Percentiles rank a stretch among this genome's conserved stretches.
Evolutionary conservation across 1,139 yeast genomes (phyloP).

Genomic region (Saccharomyces hybrid): DNA sequence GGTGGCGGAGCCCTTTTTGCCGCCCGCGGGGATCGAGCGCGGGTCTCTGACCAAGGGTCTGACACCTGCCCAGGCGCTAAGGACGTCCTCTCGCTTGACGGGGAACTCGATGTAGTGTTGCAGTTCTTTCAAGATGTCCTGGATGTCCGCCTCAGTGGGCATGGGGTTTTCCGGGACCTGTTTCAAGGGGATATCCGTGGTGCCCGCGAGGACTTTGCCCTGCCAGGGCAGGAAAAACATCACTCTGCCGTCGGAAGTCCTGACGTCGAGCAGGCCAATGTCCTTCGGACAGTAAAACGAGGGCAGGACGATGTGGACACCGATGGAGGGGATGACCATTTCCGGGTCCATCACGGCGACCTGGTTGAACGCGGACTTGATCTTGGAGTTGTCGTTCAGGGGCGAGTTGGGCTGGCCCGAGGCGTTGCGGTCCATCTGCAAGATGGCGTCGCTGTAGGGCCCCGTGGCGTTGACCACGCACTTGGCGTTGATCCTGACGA

Average conservation of each 20-base stretch:
- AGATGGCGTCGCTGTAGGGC: slow-evolving; percentile 76
- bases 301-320: slow-evolving; percentile 88
- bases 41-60: slow-evolving; percentile 94
- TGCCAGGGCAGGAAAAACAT: slow-evolving; percentile 98
- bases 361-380: slow-evolving; percentile 14
- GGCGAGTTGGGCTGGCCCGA: slow-evolving; percentile 47
- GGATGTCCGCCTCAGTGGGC: slow-evolving; percentile 84
- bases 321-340: slow-evolving; percentile 87
- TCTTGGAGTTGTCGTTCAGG: slow-evolving; percentile 23
- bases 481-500: slow-evolving; percentile 54
- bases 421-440: slow-evolving; percentile 78
- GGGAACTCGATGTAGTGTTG: slow-evolving; percentile 86
- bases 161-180: slow-evolving; percentile 75
- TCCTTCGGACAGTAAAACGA: slow-evolving; percentile 85
- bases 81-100: slow-evolving; percentile 81
- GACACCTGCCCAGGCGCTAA: slow-evolving; percentile 95
- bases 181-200: slow-evolving; percentile 78
- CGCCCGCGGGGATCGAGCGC: slow-evolving; percentile 39
- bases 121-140: slow-evolving; percentile 78
- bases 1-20: slow-evolving; percentile 44
- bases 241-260: slow-evolving; percentile 92
- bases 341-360: slow-evolving; percentile 39
- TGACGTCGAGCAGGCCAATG: slow-evolving; percentile 85
- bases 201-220: slow-evolving; percentile 92
- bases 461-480: slow-evolving; percentile 90